phyloP scores from a whole-genome alignment of 2,329 filamentous ascomycete species.

The Coniochaeta ligniaria region DNA sequence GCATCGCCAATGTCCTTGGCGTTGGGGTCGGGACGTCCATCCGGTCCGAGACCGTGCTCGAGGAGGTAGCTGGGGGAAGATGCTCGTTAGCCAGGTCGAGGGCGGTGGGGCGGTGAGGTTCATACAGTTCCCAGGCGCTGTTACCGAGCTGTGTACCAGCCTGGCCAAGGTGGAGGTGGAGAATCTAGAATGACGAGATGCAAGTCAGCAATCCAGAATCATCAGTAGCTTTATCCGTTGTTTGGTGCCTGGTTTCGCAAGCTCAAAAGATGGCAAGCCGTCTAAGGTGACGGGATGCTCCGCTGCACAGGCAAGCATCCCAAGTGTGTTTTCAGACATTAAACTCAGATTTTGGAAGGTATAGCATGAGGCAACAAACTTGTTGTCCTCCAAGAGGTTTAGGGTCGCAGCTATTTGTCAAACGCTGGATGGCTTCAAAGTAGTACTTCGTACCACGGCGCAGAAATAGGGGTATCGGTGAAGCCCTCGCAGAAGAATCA shows the following conservation, averaged over 20 bases:
- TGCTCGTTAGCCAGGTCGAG: conserved; percentile 14
- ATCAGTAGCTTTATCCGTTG: not conserved
- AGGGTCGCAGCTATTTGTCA: not conserved
- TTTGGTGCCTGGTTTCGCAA: not conserved
- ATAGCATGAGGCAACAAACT: not conserved
- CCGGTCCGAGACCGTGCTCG: conserved; percentile 61
- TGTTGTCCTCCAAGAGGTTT: not conserved
- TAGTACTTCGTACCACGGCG: not conserved
- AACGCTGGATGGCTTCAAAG: not conserved
- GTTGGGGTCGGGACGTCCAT: conserved; percentile 58
- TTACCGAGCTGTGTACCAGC: conserved; percentile 69
- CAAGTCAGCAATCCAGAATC: conserved; percentile 3
- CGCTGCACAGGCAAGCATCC: not conserved
- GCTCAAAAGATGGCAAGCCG: not conserved
- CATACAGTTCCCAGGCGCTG: conserved; percentile 71
- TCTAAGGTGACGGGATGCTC: not conserved
- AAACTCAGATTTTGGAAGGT: not conserved
- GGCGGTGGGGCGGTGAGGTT: conserved; percentile 10
- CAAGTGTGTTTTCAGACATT: not conserved
- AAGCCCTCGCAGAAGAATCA: not conserved
- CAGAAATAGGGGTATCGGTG: not conserved
- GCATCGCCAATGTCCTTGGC: conserved; percentile 51
- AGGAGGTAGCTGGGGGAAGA: conserved; percentile 53
- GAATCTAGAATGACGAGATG: conserved; percentile 34
- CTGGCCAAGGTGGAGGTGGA: conserved; percentile 60